Conservation (phyloP, 2,329 filamentous ascomycete genomes). For the Chaetomiaceae sp. region DNA sequence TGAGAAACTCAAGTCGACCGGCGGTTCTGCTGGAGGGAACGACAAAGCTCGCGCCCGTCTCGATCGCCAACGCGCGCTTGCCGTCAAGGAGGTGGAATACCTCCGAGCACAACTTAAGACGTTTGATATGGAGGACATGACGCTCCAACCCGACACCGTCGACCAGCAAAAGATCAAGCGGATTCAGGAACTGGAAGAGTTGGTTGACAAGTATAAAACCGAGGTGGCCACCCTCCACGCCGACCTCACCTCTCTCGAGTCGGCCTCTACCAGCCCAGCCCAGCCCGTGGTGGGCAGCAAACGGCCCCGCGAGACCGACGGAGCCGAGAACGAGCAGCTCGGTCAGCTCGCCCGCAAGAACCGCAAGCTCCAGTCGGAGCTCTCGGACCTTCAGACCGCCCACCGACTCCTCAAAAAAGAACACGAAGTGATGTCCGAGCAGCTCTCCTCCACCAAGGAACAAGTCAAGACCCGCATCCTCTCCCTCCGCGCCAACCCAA, state of each 20-base stretch:
- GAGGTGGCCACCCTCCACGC: constrained; percentile 71
- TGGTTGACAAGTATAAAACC: constrained; percentile 79
- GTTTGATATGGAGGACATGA: constrained; percentile 81
- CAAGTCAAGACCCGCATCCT: constrained; percentile 76
- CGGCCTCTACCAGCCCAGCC: constrained; percentile 31
- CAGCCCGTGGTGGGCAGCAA: constrained; percentile 53
- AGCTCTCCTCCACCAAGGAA: constrained; percentile 62
- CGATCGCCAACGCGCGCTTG: constrained; percentile 79
- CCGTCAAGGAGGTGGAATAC: constrained; percentile 90
- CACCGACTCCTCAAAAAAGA: constrained; percentile 70
- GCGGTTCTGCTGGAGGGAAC: constrained; percentile 39
- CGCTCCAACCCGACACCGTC: constrained; percentile 73
- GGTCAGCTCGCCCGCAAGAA: constrained; percentile 85
- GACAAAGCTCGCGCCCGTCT: constrained; percentile 70
- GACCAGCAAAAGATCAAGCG: constrained; percentile 71
- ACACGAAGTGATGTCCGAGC: constrained; percentile 64
- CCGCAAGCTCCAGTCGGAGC: constrained; percentile 74
- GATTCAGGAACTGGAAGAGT: constrained; percentile 74
- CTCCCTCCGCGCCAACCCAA: constrained; percentile 87
- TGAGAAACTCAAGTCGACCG: constrained; percentile 58
- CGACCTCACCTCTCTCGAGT: constrained; percentile 66
- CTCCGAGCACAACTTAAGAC: constrained; percentile 87
- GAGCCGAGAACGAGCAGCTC: constrained; percentile 62
- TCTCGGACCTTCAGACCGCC: constrained; percentile 64
- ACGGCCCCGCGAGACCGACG: constrained; percentile 56